Base-by-base conservation (phyloP, 2,329 filamentous ascomycete species). In the Diaporthe citri region DNA sequence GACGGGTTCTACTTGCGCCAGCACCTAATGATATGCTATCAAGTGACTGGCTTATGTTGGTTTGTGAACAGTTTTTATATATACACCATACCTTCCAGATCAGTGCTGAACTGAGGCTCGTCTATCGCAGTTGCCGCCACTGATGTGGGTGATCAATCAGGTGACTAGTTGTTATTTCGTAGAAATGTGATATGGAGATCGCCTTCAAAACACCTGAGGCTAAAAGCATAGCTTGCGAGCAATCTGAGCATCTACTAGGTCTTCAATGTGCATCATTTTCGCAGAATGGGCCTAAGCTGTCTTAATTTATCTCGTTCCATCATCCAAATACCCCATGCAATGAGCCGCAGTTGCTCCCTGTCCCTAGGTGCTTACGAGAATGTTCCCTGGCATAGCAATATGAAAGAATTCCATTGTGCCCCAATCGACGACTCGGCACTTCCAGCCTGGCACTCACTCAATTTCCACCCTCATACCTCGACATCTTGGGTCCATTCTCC, bases 401-500 rank as follows among this genome's bases (percentile, higher is more conserved):
- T 59, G 52, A 15, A 46, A 25, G 10, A 46, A 43, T 20, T 48
- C 46, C 59, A 64, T 12, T 13, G 34, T 28, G 36, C 36, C 52
- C n/a, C 25, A 8, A n/a, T 8, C 13, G 39, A n/a, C 17, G 39
- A 55, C 15, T 25, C 28, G 34, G 46, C 57, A 28, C 34, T 22
- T 28, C 36, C 71, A 36, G 22, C 25, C 25, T 34, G n/a, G n/a
- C 34, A 34, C 9, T 17, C 10, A 55, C 39, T 62, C 56, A 75
- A 22, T 69, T 74, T 31, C 70, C 74, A 71, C 81, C 80, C 52
- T 77, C 77, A 72, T 82, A 74, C 62, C 79, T 85, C 84, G 87
- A 87, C 48, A 90, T 87, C 74, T 82, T 85, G 4, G 87, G 86
- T 12, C 89, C 89, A 67, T 84, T 85, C 81, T 86, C 87, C 79